These are phyloP conservation scores for Fusarium temperatum DNA, from an alignment of 2,329 filamentous ascomycete genomes.

Conservation along the genomic window DNA sequence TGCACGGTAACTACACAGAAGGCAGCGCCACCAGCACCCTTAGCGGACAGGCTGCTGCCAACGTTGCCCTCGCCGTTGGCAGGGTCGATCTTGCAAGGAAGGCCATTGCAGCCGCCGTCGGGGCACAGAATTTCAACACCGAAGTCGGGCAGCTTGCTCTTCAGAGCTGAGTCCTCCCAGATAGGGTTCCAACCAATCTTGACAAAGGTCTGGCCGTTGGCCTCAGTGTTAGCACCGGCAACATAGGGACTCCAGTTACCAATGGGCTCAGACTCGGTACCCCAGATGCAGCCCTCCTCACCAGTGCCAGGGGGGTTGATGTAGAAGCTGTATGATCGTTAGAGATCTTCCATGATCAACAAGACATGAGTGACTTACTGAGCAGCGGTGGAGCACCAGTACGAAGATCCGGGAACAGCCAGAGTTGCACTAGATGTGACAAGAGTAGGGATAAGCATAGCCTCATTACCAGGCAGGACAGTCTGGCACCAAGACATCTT, in stretches of 20 bases:
- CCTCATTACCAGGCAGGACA: slow-evolving; percentile 80
- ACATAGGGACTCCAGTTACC: slow-evolving; percentile 85
- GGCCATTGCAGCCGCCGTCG: slow-evolving; percentile 71
- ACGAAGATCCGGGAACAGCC: slow-evolving; percentile 74
- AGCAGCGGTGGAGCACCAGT: slow-evolving; percentile 78
- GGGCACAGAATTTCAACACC: slow-evolving; percentile 77
- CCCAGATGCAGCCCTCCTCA: slow-evolving; percentile 76
- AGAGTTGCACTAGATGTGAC: slow-evolving; percentile 66
- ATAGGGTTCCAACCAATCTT: slow-evolving; percentile 84
- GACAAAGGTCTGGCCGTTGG: slow-evolving; percentile 72
- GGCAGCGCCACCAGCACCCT: slow-evolving; percentile 72
- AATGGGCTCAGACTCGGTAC: slow-evolving; percentile 65
- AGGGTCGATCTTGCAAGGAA: slow-evolving; percentile 79
- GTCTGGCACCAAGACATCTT: slow-evolving; percentile 81
- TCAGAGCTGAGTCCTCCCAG: slow-evolving; percentile 66
- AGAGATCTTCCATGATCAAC: slow-evolving; percentile 34
- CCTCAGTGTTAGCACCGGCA: slow-evolving; percentile 76
- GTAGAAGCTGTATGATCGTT: slow-evolving; percentile 69
- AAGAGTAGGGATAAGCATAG: slow-evolving; percentile 83
- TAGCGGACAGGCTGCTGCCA: slow-evolving; percentile 60
- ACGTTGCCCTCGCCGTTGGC: slow-evolving; percentile 66
- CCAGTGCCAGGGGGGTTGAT: slow-evolving; percentile 78
- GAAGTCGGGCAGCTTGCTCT: slow-evolving; percentile 67
- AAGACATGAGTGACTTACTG: slow-evolving; percentile 63
- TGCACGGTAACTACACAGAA: slow-evolving; percentile 83